Evolutionary conservation across 176 grass and related monocot genomes (phyloP).

Genomic region (Poa pratensis): DNA sequence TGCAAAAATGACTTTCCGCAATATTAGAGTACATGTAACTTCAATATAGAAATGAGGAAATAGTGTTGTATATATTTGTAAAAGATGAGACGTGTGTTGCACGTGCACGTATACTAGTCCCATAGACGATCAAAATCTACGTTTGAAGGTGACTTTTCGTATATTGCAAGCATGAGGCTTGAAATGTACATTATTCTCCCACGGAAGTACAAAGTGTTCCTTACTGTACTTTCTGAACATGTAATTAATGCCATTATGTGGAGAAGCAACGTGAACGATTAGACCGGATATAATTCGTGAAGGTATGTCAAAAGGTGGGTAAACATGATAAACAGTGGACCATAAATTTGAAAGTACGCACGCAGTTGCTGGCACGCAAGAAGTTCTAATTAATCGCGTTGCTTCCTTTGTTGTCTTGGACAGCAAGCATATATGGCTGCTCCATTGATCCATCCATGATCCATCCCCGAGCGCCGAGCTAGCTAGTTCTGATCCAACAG

Average conservation of each 20-base stretch:
- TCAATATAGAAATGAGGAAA: too few relatives aligned
- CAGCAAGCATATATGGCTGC: constrained; percentile 20
- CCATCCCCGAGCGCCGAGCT: background rate
- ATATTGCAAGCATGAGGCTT: background rate
- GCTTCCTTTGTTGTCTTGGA: constrained; percentile 35
- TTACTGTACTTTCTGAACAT: background rate
- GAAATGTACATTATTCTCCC: constrained; percentile 28
- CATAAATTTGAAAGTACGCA: constrained; percentile 24
- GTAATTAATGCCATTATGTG: constrained; percentile 28
- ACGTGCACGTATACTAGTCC: too few relatives aligned
- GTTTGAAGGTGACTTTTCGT: too few relatives aligned
- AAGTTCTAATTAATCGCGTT: constrained; percentile 36
- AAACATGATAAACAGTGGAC: constrained; percentile 16
- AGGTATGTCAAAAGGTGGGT: background rate
- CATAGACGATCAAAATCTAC: too few relatives aligned
- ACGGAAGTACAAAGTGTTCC: constrained; percentile 18
- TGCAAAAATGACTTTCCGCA: too few relatives aligned
- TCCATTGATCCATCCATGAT: constrained; percentile 12
- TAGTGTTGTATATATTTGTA: too few relatives aligned
- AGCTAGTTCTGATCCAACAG: constrained; percentile 35
- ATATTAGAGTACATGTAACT: too few relatives aligned
- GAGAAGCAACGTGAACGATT: constrained; percentile 23
- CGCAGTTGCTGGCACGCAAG: constrained; percentile 55
- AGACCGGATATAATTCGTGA: background rate
- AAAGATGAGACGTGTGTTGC: too few relatives aligned